Evolutionary conservation across 306 rosid species (phyloP), one percentile per base, ranked within the genome.

Genomic region (Oemleria cerasiformis): DNA sequence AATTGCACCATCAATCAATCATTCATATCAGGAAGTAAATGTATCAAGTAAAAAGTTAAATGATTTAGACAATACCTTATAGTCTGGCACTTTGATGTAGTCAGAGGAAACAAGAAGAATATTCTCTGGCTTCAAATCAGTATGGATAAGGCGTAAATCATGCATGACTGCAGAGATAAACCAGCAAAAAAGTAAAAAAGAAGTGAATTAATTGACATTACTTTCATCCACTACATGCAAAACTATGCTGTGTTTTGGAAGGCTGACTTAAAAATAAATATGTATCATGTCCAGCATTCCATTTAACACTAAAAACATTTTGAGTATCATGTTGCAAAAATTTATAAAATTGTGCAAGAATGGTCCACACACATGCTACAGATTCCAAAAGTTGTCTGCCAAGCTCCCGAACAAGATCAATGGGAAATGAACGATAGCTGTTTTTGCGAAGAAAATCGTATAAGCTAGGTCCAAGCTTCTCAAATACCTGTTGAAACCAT

Each of bases 401-500:
- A 86, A 90, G 77, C 91, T 90, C 96, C 84, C 91, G 93, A 75
- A 90, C 96, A 82, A 88, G 91, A 88, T 90, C 91, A 84, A 88
- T 86, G 81, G 96, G 96, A 84, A 84, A 90, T 78, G 96, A 86
- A 86, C 85, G 90, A 77, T 88, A 85, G 90, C 87, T 88, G 87
- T 88, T 91, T 88, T 91, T 91, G 88, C 88, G 90, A 76, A 86
- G 97, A 88, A 88, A 91, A 88, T 91, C 95, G 72, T 83, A 88
- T 88, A 86, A 88, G 90, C 97, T 88, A 83, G 92, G 92, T 79
- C 95, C 95, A 91, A 91, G 92, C 94, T 80, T 88, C 92, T 91
- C 97, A 91, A 88, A 88, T 72, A 91, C 97, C 90, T 91, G 89
- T 86, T 84, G 61, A 80, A 85, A 90, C 85, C 94, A 90, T 86